Evolutionary conservation across 2,329 filamentous ascomycete genomes (phyloP).

Genomic region (Fusarium staphyleae): DNA sequence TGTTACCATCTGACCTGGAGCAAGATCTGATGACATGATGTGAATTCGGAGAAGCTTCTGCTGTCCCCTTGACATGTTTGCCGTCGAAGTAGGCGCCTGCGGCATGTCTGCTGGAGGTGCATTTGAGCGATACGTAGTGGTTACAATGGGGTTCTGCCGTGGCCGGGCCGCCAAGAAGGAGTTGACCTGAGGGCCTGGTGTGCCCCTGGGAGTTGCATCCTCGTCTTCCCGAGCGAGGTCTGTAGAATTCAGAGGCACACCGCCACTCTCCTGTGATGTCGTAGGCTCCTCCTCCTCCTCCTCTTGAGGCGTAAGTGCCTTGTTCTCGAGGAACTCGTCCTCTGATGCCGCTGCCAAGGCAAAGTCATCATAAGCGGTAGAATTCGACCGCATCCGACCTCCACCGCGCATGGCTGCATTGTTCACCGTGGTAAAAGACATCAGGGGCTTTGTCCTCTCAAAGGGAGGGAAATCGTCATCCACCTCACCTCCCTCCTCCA

Average conservation of each 20-base stretch:
- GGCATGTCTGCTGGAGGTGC: conserved; percentile 64
- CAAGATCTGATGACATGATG: conserved; percentile 72
- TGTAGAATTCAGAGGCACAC: conserved; percentile 33
- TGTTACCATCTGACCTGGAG: conserved; percentile 76
- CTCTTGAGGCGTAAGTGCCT: conserved; percentile 71
- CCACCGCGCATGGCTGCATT: conserved; percentile 76
- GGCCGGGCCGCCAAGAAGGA: conserved; percentile 46
- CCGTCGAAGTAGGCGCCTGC: conserved; percentile 53
- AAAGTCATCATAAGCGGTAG: conserved; percentile 83
- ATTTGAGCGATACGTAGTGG: conserved; percentile 64
- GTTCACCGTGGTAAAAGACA: conserved; percentile 82
- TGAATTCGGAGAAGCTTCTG: conserved; percentile 76
- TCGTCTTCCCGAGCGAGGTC: conserved; percentile 43
- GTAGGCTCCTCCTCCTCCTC: conserved; percentile 53
- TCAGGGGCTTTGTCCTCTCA: conserved; percentile 75
- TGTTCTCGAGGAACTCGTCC: conserved; percentile 73
- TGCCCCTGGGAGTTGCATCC: conserved; percentile 39
- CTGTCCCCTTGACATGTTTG: conserved; percentile 63
- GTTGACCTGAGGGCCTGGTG: conserved; percentile 43
- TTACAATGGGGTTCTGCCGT: conserved; percentile 66
- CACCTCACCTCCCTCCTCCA: conserved; percentile 83
- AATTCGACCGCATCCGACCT: conserved; percentile 68
- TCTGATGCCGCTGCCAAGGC: conserved; percentile 76
- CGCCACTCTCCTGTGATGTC: conserved; percentile 42
- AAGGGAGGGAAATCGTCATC: conserved; percentile 86